phyloP scores from a whole-genome alignment of 768 basidiomycete genomes.

The Tubosaeta sp. region DNA sequence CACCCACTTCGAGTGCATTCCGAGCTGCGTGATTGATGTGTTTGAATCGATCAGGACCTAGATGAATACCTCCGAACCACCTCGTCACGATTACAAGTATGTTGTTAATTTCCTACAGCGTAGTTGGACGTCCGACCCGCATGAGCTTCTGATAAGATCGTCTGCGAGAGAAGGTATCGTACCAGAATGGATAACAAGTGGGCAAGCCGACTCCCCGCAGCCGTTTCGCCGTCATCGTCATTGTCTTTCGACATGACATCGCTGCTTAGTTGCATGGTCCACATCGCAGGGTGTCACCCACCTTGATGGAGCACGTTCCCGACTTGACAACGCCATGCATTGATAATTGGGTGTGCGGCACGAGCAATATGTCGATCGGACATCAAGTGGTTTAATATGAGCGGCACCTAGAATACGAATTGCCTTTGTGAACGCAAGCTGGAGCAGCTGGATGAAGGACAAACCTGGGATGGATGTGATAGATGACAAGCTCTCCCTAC shows the following conservation, averaged over 20 bases:
- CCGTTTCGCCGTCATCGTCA: conserved; percentile 92
- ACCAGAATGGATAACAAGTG: conserved; percentile 89
- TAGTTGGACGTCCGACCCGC: not conserved
- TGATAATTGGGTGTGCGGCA: conserved; percentile 75
- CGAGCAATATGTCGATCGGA: conserved; percentile 69
- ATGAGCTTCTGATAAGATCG: not conserved
- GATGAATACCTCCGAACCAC: conserved; percentile 88
- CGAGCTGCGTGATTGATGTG: conserved; percentile 96
- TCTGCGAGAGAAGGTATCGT: conserved; percentile 13
- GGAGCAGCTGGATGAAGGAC: not conserved
- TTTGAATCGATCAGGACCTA: conserved; percentile 86
- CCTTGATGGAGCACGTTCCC: conserved; percentile 72
- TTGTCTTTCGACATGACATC: conserved; percentile 54
- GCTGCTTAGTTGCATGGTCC: not conserved
- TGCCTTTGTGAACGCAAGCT: not conserved
- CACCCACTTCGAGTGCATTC: conserved; percentile 83
- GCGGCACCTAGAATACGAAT: conserved; percentile 51
- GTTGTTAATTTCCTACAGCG: conserved; percentile 66
- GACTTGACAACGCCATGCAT: conserved; percentile 77
- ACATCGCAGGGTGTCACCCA: conserved; percentile 22
- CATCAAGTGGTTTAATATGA: conserved; percentile 62
- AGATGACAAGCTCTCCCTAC: conserved; percentile 82
- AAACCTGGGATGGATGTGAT: conserved; percentile 70
- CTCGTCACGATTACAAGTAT: conserved; percentile 91
- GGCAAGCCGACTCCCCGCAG: conserved; percentile 85